These are phyloP conservation scores for Mycosphaerella sp. DNA, from an alignment of 2,329 filamentous ascomycete genomes.

Conservation along the genomic window DNA sequence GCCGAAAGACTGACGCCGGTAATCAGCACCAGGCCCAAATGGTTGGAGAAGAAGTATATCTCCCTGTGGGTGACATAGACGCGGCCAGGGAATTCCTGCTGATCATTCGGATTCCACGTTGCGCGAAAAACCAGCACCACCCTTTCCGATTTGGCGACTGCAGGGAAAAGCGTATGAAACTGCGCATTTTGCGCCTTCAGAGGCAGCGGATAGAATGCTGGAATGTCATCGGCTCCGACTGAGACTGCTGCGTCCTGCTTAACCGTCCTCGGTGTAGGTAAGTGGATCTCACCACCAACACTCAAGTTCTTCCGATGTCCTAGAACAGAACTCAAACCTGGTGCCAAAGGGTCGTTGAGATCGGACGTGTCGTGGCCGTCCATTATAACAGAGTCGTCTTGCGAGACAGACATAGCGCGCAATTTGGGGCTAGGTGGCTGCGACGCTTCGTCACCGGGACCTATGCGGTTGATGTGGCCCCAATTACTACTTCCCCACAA, in stretches of 20 bases:
- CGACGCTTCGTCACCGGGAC: slow-evolving; percentile 49
- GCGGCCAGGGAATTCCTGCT: slow-evolving; percentile 73
- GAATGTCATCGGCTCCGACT: slow-evolving; percentile 53
- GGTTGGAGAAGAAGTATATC: slow-evolving; percentile 94
- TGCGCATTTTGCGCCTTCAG: slow-evolving; percentile 74
- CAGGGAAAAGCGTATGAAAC: slow-evolving; percentile 85
- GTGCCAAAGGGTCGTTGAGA: slow-evolving; percentile 4
- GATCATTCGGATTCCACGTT: slow-evolving; percentile 73
- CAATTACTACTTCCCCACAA: slow-evolving; percentile 88
- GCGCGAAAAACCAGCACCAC: slow-evolving; percentile 88
- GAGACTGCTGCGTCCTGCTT: slow-evolving; percentile 3
- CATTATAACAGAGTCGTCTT: slow-evolving; percentile 32
- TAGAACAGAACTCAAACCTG: slow-evolving; percentile 9
- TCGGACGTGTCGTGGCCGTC: slow-evolving; percentile 24
- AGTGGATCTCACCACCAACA: slow-evolving; percentile 15
- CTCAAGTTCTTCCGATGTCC: slow-evolving; percentile 32
- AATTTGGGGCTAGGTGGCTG: slow-evolving; percentile 14
- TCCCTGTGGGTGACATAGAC: slow-evolving; percentile 82
- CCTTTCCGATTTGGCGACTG: slow-evolving; percentile 69
- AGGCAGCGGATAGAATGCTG: slow-evolving; percentile 70
- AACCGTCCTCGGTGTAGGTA: slow-evolving; percentile 14
- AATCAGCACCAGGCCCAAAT: slow-evolving; percentile 82
- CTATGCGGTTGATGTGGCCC: slow-evolving; percentile 60
- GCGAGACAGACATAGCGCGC: slow-evolving; percentile 19
- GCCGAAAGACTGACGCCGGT: slow-evolving; percentile 68